Conservation (phyloP, 2,329 filamentous ascomycete genomes). For the Penicillium sclerotigenum region DNA sequence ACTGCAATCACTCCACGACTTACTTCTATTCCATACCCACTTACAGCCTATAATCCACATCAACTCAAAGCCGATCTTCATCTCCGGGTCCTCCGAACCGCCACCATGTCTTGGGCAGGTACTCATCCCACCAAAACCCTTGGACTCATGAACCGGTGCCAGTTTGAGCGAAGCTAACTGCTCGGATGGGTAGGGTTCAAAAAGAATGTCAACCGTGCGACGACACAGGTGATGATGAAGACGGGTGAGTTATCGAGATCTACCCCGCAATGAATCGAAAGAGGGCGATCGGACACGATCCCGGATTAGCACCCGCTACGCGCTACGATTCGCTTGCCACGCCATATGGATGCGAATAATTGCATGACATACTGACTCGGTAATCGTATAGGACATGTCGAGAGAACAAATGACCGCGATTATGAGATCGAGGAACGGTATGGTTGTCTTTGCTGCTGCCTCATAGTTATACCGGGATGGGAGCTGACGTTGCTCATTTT, state of each 20-base stretch:
- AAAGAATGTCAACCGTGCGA: conserved; percentile 97
- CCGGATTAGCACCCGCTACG: not conserved
- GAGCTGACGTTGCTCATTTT: conserved; percentile 19
- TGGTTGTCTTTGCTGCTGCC: conserved; percentile 1
- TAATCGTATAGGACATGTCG: conserved; percentile 70
- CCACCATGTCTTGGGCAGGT: conserved; percentile 71
- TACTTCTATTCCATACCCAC: not conserved
- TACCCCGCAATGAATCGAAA: conserved; percentile 19
- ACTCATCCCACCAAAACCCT: conserved; percentile 1
- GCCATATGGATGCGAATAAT: not conserved
- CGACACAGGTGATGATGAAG: conserved; percentile 99
- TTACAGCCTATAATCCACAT: not conserved
- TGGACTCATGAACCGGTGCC: conserved; percentile 1
- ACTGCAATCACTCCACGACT: not conserved
- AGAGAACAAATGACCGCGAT: conserved; percentile 97
- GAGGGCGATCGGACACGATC: not conserved
- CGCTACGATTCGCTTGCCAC: not conserved
- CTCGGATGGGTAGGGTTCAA: conserved; percentile 66
- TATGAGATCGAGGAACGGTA: conserved; percentile 96
- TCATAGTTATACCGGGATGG: not conserved
- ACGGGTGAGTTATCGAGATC: conserved; percentile 57
- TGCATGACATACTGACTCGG: not conserved
- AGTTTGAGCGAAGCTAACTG: not conserved
- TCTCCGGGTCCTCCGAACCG: conserved; percentile 11
- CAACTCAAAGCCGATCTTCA: not conserved